Percentiles rank a stretch among this genome's conserved stretches.
phyloP scores from a whole-genome alignment of 1,139 yeast species.

The Protomyces gravidus region DNA sequence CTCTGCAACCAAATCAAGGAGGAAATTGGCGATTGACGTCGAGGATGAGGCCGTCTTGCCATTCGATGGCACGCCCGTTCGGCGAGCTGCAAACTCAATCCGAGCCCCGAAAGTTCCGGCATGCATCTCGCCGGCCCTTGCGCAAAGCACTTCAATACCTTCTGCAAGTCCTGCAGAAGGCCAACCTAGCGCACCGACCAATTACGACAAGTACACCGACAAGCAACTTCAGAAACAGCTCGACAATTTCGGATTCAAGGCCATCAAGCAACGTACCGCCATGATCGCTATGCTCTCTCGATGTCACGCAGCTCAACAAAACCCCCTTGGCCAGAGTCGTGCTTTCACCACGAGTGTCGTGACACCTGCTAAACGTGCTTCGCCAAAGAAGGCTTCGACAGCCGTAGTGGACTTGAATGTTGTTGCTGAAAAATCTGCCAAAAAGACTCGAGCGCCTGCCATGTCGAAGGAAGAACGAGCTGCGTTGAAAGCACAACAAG shows the following conservation, averaged over 20 bases:
- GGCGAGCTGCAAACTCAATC: neutral
- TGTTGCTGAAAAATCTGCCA: neutral
- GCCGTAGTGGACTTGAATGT: neutral
- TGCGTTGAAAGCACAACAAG: neutral
- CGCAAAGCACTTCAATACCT: no score
- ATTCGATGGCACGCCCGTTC: neutral
- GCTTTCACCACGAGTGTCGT: neutral
- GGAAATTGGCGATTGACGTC: neutral
- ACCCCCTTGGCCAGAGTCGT: neutral
- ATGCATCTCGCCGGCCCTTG: no score
- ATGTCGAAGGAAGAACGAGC: neutral
- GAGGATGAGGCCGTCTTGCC: neutral
- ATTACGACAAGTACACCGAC: neutral
- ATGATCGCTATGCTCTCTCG: conserved; percentile 22
- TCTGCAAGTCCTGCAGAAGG: no score
- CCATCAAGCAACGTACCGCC: conserved; percentile 14
- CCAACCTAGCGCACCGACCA: neutral
- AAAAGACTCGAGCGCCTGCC: neutral
- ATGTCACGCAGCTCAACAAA: conserved; percentile 19
- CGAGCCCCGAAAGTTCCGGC: neutral
- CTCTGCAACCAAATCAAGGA: neutral
- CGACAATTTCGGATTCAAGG: conserved; percentile 27
- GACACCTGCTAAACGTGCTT: neutral
- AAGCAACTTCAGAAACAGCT: conserved; percentile 20
- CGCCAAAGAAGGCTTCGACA: neutral